A percentile compares a stretch with the other conserved stretches of the same genome.
These are phyloP conservation scores for Fusarium pseudoanthophilum DNA, from an alignment of 2,329 filamentous ascomycete genomes.

Conservation along the genomic window DNA sequence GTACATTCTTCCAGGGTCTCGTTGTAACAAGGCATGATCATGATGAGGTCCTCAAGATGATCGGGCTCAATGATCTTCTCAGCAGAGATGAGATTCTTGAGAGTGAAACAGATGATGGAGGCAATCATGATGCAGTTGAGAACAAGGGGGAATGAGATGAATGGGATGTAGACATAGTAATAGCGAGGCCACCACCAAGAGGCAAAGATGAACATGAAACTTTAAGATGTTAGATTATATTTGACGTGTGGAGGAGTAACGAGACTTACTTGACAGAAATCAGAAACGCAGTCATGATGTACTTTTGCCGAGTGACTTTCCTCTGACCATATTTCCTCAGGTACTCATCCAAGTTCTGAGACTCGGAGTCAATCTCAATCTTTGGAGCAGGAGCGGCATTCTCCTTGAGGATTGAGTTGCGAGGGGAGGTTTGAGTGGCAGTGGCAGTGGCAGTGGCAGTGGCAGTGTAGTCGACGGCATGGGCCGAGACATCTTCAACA, in stretches of 20 bases:
- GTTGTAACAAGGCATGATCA: constrained; percentile 57
- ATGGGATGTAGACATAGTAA: constrained; percentile 40
- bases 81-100: constrained; percentile 20
- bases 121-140: constrained; percentile 43
- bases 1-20: constrained; percentile 53
- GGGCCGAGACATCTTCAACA: not conserved
- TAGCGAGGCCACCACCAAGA: constrained; percentile 43
- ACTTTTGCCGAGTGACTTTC: constrained; percentile 23
- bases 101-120: constrained; percentile 32
- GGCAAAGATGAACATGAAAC: constrained; percentile 41
- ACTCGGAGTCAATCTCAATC: constrained; percentile 22
- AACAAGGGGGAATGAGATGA: constrained; percentile 42
- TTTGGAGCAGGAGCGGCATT: not conserved
- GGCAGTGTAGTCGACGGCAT: not conserved
- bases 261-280: constrained; percentile 21
- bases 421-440: constrained; percentile 18
- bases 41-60: constrained; percentile 49
- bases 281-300: constrained; percentile 29
- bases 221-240: not conserved
- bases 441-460: constrained; percentile 10
- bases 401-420: not conserved
- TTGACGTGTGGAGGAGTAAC: accelerated
- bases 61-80: constrained; percentile 34
- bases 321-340: constrained; percentile 18
- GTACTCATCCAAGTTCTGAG: constrained; percentile 28